phyloP scores from a whole-genome alignment of 1,284 basidiomycete species.

The Lentinula novae-zelandiae region DNA sequence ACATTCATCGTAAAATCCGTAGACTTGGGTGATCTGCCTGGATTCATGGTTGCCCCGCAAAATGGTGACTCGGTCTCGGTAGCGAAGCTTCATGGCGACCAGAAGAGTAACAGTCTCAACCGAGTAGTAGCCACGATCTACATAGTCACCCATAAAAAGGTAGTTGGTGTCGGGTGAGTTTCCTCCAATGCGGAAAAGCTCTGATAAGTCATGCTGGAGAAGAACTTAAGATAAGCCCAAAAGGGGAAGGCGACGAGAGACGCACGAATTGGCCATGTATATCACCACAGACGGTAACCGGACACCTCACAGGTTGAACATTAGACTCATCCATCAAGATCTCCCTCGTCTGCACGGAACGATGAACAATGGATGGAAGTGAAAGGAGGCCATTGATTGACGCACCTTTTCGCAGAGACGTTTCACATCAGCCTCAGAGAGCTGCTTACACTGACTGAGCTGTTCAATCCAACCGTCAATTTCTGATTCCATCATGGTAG shows the following conservation, averaged over 20 bases:
- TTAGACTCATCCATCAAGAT: conserved; percentile 98
- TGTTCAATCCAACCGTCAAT: conserved; percentile 96
- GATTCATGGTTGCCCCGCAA: conserved; percentile 98
- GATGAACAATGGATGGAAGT: conserved; percentile 12
- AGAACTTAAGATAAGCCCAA: conserved; percentile 19
- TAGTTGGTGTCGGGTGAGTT: conserved; percentile 99
- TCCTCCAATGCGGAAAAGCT: conserved; percentile 98
- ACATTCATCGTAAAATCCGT: conserved; percentile 99
- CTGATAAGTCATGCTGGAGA: conserved; percentile 92
- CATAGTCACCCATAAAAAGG: conserved; percentile 99
- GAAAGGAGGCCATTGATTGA: conserved; percentile 21
- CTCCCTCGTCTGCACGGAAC: conserved; percentile 78
- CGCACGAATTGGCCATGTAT: conserved; percentile 99
- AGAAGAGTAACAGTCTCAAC: conserved; percentile 99
- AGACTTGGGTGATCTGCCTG: conserved; percentile 99
- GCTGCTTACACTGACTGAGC: conserved; percentile 96
- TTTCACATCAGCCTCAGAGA: conserved; percentile 95
- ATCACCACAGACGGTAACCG: conserved; percentile 96
- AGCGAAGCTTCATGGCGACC: conserved; percentile 96
- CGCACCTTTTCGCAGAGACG: conserved; percentile 97
- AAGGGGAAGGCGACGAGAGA: conserved; percentile 27
- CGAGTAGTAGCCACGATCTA: conserved; percentile 99
- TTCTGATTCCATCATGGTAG: conserved; percentile 66
- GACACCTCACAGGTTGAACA: conserved; percentile 96
- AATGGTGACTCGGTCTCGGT: conserved; percentile 98